phyloP scores from a whole-genome alignment of 2,329 filamentous ascomycete species.

The Neonectria neomacrospora region DNA sequence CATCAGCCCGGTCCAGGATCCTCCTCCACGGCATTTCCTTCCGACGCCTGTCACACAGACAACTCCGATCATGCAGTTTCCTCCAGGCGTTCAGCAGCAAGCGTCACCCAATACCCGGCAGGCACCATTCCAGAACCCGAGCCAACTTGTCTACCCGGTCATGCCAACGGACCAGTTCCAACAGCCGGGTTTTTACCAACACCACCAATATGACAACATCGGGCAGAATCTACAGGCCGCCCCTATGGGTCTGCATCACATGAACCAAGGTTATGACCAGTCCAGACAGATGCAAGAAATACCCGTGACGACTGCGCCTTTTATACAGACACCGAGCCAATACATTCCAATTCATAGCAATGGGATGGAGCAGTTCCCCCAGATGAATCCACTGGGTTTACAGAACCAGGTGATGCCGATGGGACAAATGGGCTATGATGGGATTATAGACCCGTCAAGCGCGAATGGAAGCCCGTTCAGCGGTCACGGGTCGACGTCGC shows the following conservation, averaged over 20 bases:
- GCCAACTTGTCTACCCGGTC: conserved; percentile 42
- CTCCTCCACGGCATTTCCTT: conserved; percentile 46
- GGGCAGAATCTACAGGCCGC: conserved; percentile 43
- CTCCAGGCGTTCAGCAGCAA: conserved; percentile 34
- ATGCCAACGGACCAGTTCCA: conserved; percentile 44
- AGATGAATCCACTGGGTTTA: conserved; percentile 49
- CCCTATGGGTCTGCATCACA: conserved; percentile 41
- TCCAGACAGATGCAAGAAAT: conserved; percentile 42
- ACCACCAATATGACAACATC: conserved; percentile 44
- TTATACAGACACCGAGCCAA: conserved; percentile 34
- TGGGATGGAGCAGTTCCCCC: conserved; percentile 48
- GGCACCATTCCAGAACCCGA: conserved; percentile 32
- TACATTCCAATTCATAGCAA: conserved; percentile 43
- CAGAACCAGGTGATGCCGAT: conserved; percentile 44
- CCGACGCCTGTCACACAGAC: conserved; percentile 43
- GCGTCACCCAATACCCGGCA: conserved; percentile 35
- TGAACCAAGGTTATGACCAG: conserved; percentile 42
- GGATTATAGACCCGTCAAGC: conserved; percentile 48
- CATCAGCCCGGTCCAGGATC: conserved; percentile 74
- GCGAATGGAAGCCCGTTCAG: conserved; percentile 51
- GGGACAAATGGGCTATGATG: conserved; percentile 47
- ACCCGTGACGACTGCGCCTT: conserved; percentile 39
- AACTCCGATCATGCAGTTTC: conserved; percentile 36
- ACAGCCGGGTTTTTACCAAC: conserved; percentile 40
- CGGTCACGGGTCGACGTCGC: conserved; percentile 50